Base-by-base conservation (phyloP, 148 eudicot species). In the Vaccinium corymbosum region DNA sequence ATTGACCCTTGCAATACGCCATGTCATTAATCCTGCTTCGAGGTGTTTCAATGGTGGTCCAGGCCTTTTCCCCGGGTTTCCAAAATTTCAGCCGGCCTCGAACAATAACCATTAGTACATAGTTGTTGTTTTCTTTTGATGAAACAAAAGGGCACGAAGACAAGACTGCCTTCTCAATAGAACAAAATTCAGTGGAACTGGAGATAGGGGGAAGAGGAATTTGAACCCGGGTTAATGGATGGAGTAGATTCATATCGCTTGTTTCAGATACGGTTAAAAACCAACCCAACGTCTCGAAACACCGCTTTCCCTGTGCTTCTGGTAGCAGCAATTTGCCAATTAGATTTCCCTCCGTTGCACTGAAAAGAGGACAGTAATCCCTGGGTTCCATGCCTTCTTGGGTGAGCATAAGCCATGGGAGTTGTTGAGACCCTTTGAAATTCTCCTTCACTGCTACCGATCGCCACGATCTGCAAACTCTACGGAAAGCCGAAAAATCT, bases 251-350 rank as follows among this genome's bases (percentile, higher is more conserved):
- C 55, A 59, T 61, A 14, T 80, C 74, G 0, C 0, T 15, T 3
- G 62, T 73, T 61, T 6, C 1, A 0, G 51, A 27, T 11, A 61
- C 22, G 6, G 72, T 59, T 2, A 59, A 29, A 1, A 80, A 14
- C 82, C 82, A 80, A 1, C 82, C 82, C 4, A 27, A 48, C 3
- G 82, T 29, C 20, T 59, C 68, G 29, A 80, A 10, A n/a, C 48
- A 80, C 32, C 29, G 3, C 70, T 61, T 59, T 38, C 73, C 82
- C 15, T 20, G 35, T 2, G 29, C 68, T 80, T 80, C 72, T 32
- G 71, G 74, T 78, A 78, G 81, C 12, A 1, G n/a, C 70, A 64
- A 7, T 8, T 1, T 22, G 8, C 27, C 7, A 7, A 1, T 17
- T 5, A 20, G 46, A 6, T 42, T 64, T 27, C 70, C 27, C 29